phyloP scores from a whole-genome alignment of 306 rosid genomes.

The Lathyrus sativus region DNA sequence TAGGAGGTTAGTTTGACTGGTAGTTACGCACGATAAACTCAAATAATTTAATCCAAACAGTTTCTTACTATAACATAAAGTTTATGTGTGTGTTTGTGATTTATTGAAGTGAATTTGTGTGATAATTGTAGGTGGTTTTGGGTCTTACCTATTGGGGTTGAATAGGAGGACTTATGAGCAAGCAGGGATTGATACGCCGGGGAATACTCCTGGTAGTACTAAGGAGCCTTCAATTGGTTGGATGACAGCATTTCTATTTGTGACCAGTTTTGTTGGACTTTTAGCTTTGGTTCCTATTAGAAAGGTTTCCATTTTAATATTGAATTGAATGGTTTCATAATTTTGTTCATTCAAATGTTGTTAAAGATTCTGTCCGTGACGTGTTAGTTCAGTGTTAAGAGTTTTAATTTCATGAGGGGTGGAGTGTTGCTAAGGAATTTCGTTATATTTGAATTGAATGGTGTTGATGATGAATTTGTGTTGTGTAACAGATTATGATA shows the following conservation, averaged over 20 bases:
- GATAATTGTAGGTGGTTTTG: conserved; percentile 81
- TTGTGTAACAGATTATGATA: conserved; percentile 80
- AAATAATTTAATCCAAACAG: neutral
- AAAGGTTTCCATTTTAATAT: conserved; percentile 54
- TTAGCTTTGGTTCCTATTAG: conserved; percentile 92
- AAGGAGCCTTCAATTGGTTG: conserved; percentile 92
- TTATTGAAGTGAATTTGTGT: conserved; percentile 28
- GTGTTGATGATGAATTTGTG: conserved; percentile 32
- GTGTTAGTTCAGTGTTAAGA: neutral
- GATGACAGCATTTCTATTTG: conserved; percentile 94
- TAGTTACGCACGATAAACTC: too few relatives aligned
- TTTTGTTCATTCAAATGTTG: conserved; percentile 11
- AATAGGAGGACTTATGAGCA: conserved; percentile 75
- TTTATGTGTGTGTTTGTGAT: neutral
- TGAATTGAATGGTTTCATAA: neutral
- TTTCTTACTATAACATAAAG: neutral
- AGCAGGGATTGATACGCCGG: conserved; percentile 80
- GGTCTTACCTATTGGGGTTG: conserved; percentile 89
- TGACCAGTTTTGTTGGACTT: conserved; percentile 87
- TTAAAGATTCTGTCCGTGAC: neutral
- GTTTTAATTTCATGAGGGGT: neutral
- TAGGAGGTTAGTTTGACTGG: conserved; percentile 58
- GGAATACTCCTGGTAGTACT: conserved; percentile 74
- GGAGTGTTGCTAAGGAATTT: neutral
- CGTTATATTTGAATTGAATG: conserved; percentile 14